A percentile compares a stretch with the other conserved stretches of the same genome.
Conservation (phyloP, 73 alveolate genomes). For the Uronychia binucleata region DNA sequence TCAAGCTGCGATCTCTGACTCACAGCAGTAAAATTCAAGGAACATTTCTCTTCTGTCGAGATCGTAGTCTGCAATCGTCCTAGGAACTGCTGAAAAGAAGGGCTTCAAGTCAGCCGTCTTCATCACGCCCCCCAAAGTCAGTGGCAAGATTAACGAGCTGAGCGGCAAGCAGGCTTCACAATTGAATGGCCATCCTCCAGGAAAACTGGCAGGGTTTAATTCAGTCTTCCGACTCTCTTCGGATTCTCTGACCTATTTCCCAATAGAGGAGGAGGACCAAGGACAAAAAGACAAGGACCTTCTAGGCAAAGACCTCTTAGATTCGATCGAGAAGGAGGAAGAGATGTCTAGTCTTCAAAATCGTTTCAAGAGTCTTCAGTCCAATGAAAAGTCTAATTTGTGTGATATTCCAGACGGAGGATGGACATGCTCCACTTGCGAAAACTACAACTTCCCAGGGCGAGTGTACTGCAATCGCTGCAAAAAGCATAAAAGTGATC, state of each 20-base stretch:
- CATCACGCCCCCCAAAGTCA: background rate
- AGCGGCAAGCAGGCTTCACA: background rate
- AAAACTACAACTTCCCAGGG: slow-evolving; percentile 64
- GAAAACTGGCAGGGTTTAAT: background rate
- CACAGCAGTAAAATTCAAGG: too few species aligned
- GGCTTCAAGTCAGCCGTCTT: background rate
- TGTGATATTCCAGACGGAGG: slow-evolving; percentile 38
- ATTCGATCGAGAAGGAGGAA: background rate
- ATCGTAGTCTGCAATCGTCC: background rate
- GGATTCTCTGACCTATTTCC: background rate
- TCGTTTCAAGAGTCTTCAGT: background rate
- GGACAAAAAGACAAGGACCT: background rate
- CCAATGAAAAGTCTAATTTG: background rate
- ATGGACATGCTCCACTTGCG: slow-evolving; percentile 65
- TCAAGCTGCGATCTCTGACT: too few species aligned
- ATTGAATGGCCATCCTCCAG: background rate
- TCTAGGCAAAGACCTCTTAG: background rate
- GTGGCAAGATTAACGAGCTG: background rate
- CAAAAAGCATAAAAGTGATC: slow-evolving; percentile 46
- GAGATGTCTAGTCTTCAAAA: background rate
- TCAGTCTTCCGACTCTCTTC: background rate
- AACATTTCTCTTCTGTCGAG: too few species aligned
- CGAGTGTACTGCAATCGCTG: slow-evolving; percentile 64
- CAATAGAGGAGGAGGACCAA: background rate
- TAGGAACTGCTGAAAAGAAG: background rate